Conservation (phyloP, 768 basidiomycete species). For the Mycena haematopus region DNA sequence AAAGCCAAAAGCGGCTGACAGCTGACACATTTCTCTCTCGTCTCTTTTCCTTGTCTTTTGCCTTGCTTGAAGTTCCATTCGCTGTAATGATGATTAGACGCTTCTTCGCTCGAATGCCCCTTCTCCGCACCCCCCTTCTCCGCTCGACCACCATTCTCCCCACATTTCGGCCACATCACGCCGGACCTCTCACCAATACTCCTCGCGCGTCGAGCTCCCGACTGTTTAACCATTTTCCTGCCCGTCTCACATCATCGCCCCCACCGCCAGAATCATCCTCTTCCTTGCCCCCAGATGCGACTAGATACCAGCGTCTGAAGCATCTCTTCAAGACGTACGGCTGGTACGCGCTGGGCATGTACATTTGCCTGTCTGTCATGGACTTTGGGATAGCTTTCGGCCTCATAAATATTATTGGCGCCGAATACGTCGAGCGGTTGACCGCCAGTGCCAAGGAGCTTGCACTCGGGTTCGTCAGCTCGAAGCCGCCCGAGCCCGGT, state of each 20-base stretch:
- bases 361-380: slow-evolving; percentile 70
- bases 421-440: slow-evolving; percentile 83
- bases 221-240: slow-evolving; percentile 54
- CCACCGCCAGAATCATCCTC: slow-evolving; percentile 32
- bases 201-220: slow-evolving; percentile 46
- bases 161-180: slow-evolving; percentile 27
- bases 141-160: slow-evolving; percentile 38
- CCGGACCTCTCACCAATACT: slow-evolving; percentile 33
- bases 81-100: slow-evolving; percentile 31
- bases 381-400: slow-evolving; percentile 89
- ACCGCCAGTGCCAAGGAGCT: slow-evolving; percentile 62
- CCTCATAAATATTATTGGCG: slow-evolving; percentile 85
- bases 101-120: slow-evolving; percentile 37
- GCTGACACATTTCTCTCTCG: background rate
- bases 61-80: too few species aligned
- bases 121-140: slow-evolving; percentile 43
- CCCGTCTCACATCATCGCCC: slow-evolving; percentile 52
- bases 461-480: slow-evolving; percentile 51
- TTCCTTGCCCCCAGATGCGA: slow-evolving; percentile 53
- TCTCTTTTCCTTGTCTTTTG: too few species aligned
- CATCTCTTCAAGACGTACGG: slow-evolving; percentile 91
- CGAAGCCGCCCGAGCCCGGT: slow-evolving; percentile 69
- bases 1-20: slow-evolving; percentile 40
- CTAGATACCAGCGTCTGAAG: slow-evolving; percentile 76
- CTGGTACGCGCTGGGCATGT: slow-evolving; percentile 95